Conservation (phyloP, 306 rosid genomes). For the Glycyrrhiza uralensis region DNA sequence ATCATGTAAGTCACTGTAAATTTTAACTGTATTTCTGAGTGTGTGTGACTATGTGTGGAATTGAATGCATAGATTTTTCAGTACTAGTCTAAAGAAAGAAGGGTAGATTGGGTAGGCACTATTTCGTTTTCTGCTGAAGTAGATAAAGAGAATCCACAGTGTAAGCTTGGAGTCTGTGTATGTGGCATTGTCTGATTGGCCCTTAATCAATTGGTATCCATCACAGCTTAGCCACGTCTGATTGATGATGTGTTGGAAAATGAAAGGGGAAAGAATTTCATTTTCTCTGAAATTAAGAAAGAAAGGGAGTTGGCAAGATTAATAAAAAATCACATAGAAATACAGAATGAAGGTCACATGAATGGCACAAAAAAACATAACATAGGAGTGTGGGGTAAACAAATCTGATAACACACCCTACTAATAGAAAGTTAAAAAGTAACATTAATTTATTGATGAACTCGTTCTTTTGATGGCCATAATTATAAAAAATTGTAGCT, state of each 20-base stretch:
- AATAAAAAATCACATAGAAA: not conserved
- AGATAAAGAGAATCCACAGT: conserved; percentile 8
- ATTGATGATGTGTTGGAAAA: conserved; percentile 7
- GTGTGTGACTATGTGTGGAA: not conserved
- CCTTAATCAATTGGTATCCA: not conserved
- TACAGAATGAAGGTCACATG: conserved; percentile 26
- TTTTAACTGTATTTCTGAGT: conserved; percentile 1
- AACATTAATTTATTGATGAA: conserved; percentile 16
- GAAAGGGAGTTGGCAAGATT: conserved; percentile 12
- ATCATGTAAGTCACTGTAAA: conserved; percentile 59
- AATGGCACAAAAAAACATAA: conserved; percentile 22
- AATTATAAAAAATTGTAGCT: not conserved
- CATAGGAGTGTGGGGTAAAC: conserved; percentile 35
- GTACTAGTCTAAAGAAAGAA: not conserved
- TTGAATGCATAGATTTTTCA: not conserved
- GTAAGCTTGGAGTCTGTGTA: not conserved
- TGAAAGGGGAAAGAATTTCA: conserved; percentile 7
- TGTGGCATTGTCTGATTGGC: conserved; percentile 26
- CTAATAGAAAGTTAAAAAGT: conserved; percentile 21
- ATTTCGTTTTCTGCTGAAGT: conserved; percentile 13
- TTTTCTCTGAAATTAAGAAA: conserved; percentile 27
- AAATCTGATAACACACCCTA: conserved; percentile 14
- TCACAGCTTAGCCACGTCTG: not conserved
- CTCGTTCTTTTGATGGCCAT: not conserved
- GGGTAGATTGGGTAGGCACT: not conserved